phyloP scores from a whole-genome alignment of 306 rosid genomes.

The Cicer yamashitae region DNA sequence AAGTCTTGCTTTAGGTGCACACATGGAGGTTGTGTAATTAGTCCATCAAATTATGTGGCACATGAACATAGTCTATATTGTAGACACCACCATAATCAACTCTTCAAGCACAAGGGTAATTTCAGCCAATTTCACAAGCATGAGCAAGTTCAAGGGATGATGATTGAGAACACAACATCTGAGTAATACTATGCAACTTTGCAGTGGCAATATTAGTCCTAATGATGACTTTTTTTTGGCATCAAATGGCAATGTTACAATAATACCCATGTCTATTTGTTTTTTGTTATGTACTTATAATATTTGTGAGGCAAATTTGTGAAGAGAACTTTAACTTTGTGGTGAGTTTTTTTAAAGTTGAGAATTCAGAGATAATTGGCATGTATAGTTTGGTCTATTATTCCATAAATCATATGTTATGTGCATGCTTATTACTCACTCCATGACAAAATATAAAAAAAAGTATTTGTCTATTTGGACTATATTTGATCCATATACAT shows the following conservation, averaged over 20 bases:
- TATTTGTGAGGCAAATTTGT: slow-evolving; percentile 41
- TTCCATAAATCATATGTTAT: slow-evolving; percentile 25
- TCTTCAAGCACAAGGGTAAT: slow-evolving; percentile 90
- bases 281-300: slow-evolving; percentile 21
- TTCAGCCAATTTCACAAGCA: slow-evolving; percentile 80
- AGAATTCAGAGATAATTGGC: slow-evolving; percentile 36
- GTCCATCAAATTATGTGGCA: slow-evolving; percentile 91
- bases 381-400: slow-evolving; percentile 34
- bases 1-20: slow-evolving; percentile 82
- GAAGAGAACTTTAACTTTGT: slow-evolving; percentile 40
- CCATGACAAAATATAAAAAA: too few species aligned
- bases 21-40: slow-evolving; percentile 90
- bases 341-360: slow-evolving; percentile 48
- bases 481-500: too few species aligned
- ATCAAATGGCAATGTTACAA: slow-evolving; percentile 42
- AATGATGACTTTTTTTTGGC: slow-evolving; percentile 21
- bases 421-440: too few species aligned
- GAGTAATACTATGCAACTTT: slow-evolving; percentile 37
- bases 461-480: too few species aligned
- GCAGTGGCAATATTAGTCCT: not conserved
- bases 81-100: slow-evolving; percentile 89
- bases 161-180: slow-evolving; percentile 51
- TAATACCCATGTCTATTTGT: slow-evolving; percentile 33
- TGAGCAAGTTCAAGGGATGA: slow-evolving; percentile 45
- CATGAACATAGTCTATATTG: slow-evolving; percentile 90